Conservation (phyloP, 441 rosid species). For the Populus hybrid region DNA sequence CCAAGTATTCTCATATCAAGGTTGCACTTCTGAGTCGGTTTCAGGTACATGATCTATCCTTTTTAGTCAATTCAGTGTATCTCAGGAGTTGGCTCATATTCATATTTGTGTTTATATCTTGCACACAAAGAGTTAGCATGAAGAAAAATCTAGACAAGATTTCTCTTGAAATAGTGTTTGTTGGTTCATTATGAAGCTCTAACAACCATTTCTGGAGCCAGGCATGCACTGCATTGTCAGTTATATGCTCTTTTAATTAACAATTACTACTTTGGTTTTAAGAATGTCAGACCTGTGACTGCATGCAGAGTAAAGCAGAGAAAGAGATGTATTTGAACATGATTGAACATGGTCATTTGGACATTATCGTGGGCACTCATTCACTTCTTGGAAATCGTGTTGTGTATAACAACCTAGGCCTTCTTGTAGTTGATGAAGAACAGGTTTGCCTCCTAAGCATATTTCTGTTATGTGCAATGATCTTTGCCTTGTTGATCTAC, state of each 20-base stretch:
- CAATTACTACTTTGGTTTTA: constrained; percentile 4
- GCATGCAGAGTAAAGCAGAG: constrained; percentile 76
- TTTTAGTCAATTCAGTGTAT: neutral
- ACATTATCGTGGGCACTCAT: constrained; percentile 95
- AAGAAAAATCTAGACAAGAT: constrained; percentile 1
- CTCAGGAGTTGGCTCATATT: neutral
- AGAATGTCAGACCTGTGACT: constrained; percentile 23
- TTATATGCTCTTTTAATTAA: constrained; percentile 11
- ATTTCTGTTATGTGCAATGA: constrained; percentile 15
- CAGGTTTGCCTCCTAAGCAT: constrained; percentile 57
- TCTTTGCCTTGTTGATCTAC: constrained; percentile 15
- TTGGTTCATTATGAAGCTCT: neutral
- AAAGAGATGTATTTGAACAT: constrained; percentile 65
- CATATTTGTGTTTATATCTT: neutral
- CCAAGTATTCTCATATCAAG: constrained; percentile 51
- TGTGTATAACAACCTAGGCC: constrained; percentile 86
- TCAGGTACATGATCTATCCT: constrained; percentile 56
- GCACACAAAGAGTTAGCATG: constrained; percentile 1
- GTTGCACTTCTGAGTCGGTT: constrained; percentile 91
- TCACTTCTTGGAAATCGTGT: constrained; percentile 96
- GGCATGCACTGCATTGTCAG: neutral
- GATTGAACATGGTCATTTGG: constrained; percentile 75
- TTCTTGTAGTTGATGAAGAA: constrained; percentile 98
- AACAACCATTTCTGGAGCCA: neutral
- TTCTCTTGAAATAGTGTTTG: neutral